These are phyloP conservation scores for Termitomyces sp. DNA, from an alignment of 768 basidiomycete species.

Conservation along the genomic window DNA sequence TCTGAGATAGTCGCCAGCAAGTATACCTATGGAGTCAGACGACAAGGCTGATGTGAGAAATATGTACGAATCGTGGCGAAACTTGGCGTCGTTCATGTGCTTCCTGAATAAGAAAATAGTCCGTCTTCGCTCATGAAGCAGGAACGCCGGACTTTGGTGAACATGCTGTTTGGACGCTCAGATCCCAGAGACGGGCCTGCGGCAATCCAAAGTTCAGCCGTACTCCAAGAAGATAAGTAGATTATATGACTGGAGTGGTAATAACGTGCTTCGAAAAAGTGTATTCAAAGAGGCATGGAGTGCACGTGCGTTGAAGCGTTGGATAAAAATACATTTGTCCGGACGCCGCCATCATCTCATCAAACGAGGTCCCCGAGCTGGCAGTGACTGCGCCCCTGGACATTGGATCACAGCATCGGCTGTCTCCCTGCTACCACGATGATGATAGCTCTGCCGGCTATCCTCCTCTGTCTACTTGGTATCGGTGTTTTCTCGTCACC, in stretches of 20 bases:
- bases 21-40: no score
- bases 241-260: neutral
- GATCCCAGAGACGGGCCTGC: no score
- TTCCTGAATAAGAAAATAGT: neutral
- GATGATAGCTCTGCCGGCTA: neutral
- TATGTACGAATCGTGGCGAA: neutral
- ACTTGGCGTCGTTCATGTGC: neutral
- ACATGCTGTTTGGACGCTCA: no score
- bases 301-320: neutral
- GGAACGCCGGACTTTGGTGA: no score
- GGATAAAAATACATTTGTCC: neutral
- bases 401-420: neutral
- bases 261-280: neutral
- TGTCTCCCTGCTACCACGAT: neutral
- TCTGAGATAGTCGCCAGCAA: no score
- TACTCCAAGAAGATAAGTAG: no score
- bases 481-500: slow-evolving; percentile 2
- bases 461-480: neutral
- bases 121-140: no score
- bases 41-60: no score
- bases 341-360: neutral
- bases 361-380: slow-evolving; percentile 2
- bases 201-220: no score
- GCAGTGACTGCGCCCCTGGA: slow-evolving; percentile 1
- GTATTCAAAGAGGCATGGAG: neutral